Percentiles rank a stretch among this genome's conserved stretches.
These are phyloP conservation scores for Quercus phellos DNA, from an alignment of 331 rosid genomes.

Conservation along the genomic window DNA sequence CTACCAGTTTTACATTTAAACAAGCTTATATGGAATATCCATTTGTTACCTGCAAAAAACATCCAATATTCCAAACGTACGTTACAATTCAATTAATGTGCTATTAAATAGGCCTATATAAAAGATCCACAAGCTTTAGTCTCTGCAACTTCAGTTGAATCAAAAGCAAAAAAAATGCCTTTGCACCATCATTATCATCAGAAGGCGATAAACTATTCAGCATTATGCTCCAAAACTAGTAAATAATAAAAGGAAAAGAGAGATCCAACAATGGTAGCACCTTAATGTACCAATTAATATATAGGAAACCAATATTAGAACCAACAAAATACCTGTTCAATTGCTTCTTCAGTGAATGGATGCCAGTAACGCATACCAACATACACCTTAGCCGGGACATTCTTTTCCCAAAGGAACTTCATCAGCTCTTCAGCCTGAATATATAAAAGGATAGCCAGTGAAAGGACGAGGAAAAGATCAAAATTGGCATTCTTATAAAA, in stretches of 20 bases:
- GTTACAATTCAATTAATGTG: background rate
- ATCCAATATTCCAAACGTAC: too few species aligned
- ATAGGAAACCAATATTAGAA: slow-evolving; percentile 6
- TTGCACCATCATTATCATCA: background rate
- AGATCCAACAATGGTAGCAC: slow-evolving; percentile 3
- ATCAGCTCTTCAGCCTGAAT: slow-evolving; percentile 69
- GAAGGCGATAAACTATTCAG: background rate
- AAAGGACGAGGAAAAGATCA: background rate
- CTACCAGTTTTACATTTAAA: background rate
- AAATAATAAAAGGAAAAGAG: background rate
- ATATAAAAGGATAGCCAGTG: slow-evolving; percentile 7
- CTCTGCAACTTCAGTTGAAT: background rate
- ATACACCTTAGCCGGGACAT: slow-evolving; percentile 83
- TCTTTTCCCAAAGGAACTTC: slow-evolving; percentile 66
- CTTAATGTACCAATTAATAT: slow-evolving; percentile 5
- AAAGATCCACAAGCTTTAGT: background rate
- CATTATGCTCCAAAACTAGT: background rate
- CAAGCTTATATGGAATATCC: too few species aligned
- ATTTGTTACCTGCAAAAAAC: too few species aligned
- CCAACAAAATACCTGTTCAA: slow-evolving; percentile 53
- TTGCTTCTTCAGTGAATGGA: slow-evolving; percentile 96
- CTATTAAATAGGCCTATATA: too few species aligned
- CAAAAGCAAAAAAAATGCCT: background rate
- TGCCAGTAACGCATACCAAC: slow-evolving; percentile 99
- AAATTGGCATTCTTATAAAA: background rate